Evolutionary conservation across 2,329 filamentous ascomycete genomes (phyloP).

Genomic region (Colletotrichum sp.): DNA sequence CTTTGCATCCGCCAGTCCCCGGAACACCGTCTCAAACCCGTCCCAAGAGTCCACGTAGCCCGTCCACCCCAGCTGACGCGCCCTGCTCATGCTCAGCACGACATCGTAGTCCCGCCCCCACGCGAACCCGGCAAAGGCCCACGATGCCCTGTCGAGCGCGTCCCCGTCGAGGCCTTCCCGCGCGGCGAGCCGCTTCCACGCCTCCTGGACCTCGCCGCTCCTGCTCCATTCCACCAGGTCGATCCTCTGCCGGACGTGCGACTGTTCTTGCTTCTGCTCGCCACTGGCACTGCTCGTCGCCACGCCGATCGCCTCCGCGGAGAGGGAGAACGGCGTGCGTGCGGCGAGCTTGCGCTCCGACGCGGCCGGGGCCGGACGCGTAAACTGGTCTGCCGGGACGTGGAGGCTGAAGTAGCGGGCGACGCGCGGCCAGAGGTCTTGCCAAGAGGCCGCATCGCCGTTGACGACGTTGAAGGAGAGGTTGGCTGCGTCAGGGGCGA

Average conservation of each 20-base stretch:
- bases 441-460: constrained; percentile 44
- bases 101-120: constrained; percentile 44
- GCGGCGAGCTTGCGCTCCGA: constrained; percentile 26
- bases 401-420: constrained; percentile 37
- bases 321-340: constrained; percentile 33
- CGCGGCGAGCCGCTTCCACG: constrained; percentile 44
- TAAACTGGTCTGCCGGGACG: constrained; percentile 35
- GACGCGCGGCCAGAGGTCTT: constrained; percentile 45
- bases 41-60: constrained; percentile 31
- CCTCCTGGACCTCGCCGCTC: constrained; percentile 38
- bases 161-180: constrained; percentile 38
- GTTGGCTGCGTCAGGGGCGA: constrained; percentile 32
- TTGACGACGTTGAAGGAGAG: constrained; percentile 48
- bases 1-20: constrained; percentile 28
- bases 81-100: constrained; percentile 47
- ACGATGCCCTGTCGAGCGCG: constrained; percentile 44
- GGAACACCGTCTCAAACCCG: constrained; percentile 26
- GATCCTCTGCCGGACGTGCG: constrained; percentile 40
- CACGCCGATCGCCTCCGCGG: constrained; percentile 31
- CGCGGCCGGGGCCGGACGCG: constrained; percentile 10
- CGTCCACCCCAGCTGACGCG: constrained; percentile 45
- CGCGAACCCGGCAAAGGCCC: constrained; percentile 46
- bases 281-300: constrained; percentile 23
- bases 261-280: constrained; percentile 20
- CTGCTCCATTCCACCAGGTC: constrained; percentile 45